A percentile compares a stretch with the other conserved stretches of the same genome.
These are phyloP conservation scores for Zhuliangozyma parablackwelliae DNA, from an alignment of 1,139 yeast species.

Conservation along the genomic window DNA sequence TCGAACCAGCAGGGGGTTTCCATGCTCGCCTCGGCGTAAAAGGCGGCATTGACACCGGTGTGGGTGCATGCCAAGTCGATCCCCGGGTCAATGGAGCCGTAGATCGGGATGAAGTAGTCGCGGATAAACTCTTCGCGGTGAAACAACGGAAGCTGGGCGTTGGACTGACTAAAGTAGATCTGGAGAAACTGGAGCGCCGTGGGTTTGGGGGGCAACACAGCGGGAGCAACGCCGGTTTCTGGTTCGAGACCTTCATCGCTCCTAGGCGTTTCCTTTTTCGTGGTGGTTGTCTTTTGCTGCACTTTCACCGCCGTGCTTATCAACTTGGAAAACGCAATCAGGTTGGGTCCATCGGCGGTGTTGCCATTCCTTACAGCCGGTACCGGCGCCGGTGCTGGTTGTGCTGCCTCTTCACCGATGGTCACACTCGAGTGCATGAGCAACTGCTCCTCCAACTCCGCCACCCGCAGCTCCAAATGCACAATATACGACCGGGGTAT, in stretches of 20 bases:
- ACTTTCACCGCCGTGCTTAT: slow-evolving; percentile 74
- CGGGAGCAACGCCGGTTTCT: slow-evolving; percentile 23
- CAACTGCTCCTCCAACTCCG: slow-evolving; percentile 49
- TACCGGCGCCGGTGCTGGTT: too few species aligned
- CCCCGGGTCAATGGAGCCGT: slow-evolving; percentile 56
- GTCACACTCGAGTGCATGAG: slow-evolving; percentile 27
- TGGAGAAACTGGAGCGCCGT: slow-evolving; percentile 67
- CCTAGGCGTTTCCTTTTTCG: neutral
- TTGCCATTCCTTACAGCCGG: neutral
- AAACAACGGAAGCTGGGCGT: slow-evolving; percentile 74
- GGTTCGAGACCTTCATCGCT: neutral
- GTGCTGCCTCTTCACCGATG: slow-evolving; percentile 13
- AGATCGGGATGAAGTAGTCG: slow-evolving; percentile 68
- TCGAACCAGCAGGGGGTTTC: slow-evolving; percentile 5
- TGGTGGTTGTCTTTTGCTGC: slow-evolving; percentile 24
- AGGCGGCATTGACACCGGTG: slow-evolving; percentile 42
- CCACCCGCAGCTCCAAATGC: slow-evolving; percentile 64
- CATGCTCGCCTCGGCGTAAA: slow-evolving; percentile 6
- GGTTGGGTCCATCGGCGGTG: neutral
- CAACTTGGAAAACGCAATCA: slow-evolving; percentile 65
- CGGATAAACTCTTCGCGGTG: slow-evolving; percentile 74
- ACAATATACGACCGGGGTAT: slow-evolving; percentile 78
- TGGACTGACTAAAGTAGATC: slow-evolving; percentile 71
- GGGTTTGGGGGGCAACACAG: slow-evolving; percentile 62
- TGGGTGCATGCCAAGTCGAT: slow-evolving; percentile 60